Evolutionary conservation across 352 stramenopile species (phyloP).

Genomic region (Phytophthora pisi): DNA sequence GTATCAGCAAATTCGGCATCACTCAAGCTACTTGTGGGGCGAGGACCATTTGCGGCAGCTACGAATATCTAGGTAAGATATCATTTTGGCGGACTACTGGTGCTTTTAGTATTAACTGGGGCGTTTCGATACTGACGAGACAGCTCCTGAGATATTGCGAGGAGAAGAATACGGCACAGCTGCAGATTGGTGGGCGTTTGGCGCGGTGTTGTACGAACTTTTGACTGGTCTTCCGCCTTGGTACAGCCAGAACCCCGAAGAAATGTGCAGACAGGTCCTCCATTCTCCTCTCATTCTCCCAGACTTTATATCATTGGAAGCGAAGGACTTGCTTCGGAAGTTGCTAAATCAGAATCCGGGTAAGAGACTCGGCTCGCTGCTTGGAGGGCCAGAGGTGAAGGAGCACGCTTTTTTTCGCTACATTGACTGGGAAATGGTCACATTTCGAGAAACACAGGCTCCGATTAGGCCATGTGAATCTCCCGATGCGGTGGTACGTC

Average conservation of each 20-base stretch:
- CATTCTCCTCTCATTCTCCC: conserved; percentile 62
- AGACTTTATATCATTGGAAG: conserved; percentile 53
- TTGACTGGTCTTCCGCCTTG: conserved; percentile 78
- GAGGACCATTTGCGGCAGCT: conserved; percentile 76
- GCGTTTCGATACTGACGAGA: not conserved
- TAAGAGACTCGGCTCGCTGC: conserved; percentile 53
- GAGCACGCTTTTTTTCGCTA: conserved; percentile 66
- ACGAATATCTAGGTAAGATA: conserved; percentile 77
- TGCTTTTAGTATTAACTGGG: not conserved
- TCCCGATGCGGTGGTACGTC: conserved; percentile 51
- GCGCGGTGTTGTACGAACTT: conserved; percentile 77
- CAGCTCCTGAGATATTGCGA: conserved; percentile 74
- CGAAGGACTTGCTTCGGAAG: conserved; percentile 51
- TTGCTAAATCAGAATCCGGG: conserved; percentile 56
- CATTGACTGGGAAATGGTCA: conserved; percentile 74
- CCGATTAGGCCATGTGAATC: conserved; percentile 70
- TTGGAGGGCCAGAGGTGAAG: conserved; percentile 63
- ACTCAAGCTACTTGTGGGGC: conserved; percentile 65
- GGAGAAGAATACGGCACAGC: conserved; percentile 74
- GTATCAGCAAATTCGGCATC: conserved; percentile 84
- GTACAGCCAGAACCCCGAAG: conserved; percentile 65
- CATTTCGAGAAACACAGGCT: conserved; percentile 58
- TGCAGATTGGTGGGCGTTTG: conserved; percentile 85
- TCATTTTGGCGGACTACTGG: not conserved
- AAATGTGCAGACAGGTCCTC: conserved; percentile 62